Evolutionary conservation across 495 filamentous ascomycete species (phyloP).

Genomic region (Niebla homalea): DNA sequence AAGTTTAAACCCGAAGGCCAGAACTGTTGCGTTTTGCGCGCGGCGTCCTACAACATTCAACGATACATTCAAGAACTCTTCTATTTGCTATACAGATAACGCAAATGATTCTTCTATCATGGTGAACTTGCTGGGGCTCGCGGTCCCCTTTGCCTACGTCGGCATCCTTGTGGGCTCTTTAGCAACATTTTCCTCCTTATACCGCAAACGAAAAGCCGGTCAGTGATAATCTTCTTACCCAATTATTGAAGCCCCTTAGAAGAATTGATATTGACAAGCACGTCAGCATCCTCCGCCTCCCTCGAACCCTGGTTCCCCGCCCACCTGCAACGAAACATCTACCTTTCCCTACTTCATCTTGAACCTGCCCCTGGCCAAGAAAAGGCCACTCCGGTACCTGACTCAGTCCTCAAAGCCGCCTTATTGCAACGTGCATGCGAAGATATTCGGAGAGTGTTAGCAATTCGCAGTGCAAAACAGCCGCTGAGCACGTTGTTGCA

Average conservation of each 20-base stretch:
- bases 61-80: too few species aligned
- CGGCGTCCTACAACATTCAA: too few species aligned
- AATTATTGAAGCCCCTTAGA: too few species aligned
- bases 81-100: too few species aligned
- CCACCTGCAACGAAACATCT: constrained; percentile 85
- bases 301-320: constrained; percentile 86
- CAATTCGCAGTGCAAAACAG: constrained; percentile 71
- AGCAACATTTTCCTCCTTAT: constrained; percentile 80
- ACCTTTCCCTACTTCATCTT: constrained; percentile 80
- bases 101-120: constrained; percentile 17
- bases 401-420: constrained; percentile 79
- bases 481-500: constrained; percentile 71
- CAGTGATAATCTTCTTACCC: constrained; percentile 21
- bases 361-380: constrained; percentile 56
- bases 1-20: too few species aligned
- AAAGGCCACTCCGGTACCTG: constrained; percentile 60
- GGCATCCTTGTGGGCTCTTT: constrained; percentile 75
- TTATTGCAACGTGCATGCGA: constrained; percentile 78
- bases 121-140: constrained; percentile 70
- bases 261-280: background rate
- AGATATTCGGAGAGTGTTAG: constrained; percentile 80
- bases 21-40: too few species aligned
- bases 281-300: constrained; percentile 56
- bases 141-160: constrained; percentile 76
- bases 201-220: constrained; percentile 87